Base-by-base conservation (phyloP, 805 yeast genomes). In the Candida maris region DNA sequence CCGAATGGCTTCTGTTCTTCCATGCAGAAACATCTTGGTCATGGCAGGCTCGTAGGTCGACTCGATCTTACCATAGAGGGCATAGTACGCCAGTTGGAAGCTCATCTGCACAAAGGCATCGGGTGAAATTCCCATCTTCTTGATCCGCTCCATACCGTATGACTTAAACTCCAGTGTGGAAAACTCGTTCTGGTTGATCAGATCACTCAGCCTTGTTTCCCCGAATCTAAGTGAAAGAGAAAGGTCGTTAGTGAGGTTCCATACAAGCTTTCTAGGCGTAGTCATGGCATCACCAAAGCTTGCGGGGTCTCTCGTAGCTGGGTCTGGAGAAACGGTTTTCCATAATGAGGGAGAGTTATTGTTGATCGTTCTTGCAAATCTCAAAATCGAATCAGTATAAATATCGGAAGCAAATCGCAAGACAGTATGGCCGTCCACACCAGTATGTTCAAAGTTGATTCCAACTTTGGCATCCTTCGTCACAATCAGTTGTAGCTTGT, bases 11-110 rank as follows among this genome's bases (percentile, higher is more conserved):
- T 88, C 97, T 1, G 97, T 88, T 58, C 97, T 74, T 8, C 96
- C 97, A 56, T 88, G 95, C 45, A 81, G 71, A 57, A 81, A 88
- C 41, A 68, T 68, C 59, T 88, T 88, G 4, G 96, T 89, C 97
- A 88, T 88, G 6, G 96, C 96, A 2, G 97, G 97, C 63, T 88
- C 97, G 58, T 88, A 88, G 5, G 95, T 86, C 46, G 94, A 85
- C 60, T 87, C 97, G 26, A 87, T 91, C 55, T 84, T 85, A 32
- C 97, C 96, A 56, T 88, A 88, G 25, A 88, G 70, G 0, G 96
- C 94, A 55, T 85, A 88, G 60, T 87, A 88, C 4, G 95, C 87
- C 6, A 93, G 85, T 61, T 88, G 96, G 68, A 87, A 86, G 17
- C 88, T 82, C 91, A 88, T 86, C 59, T 88, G 97, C 25, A 84